Base-by-base conservation (phyloP, 2,329 filamentous ascomycete genomes). In the Emericellopsis atlantica region DNA sequence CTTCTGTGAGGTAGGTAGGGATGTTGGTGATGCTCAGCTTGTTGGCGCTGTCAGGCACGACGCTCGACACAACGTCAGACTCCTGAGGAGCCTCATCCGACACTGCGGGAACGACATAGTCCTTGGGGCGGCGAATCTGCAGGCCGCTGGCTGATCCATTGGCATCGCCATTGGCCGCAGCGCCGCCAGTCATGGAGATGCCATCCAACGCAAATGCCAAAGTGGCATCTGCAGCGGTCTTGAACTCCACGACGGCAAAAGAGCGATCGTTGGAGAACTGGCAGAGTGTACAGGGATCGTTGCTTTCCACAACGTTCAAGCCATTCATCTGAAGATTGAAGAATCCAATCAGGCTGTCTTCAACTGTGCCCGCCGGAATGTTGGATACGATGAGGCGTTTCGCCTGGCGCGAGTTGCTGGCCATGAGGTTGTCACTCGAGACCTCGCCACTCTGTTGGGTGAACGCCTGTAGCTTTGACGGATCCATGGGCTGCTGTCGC, bases 291-390 rank as follows among this genome's bases (percentile, higher is more conserved):
- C 92, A 96, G 31, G 90, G 89, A 52, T 96, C 89, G 37, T 76
- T 74, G 48, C 77, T 80, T 48, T 87, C 80, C 40, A 94, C 78
- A 31, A 95, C 83, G 53, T 98, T 99, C 37, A 98, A 68, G n/a
- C 89, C 88, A 53, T 98, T 96, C 40, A 99, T 74, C 59, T 96
- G 89, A 21, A 95, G 70, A 55, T 98, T 98, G 72, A 98, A 95
- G 65, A 95, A 98, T 18, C 79, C 73, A 45, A 82, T 66, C 33
- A 98, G 59, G 46, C 65, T 67, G 40, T 95, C 89, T 44, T 94
- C 86, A 12, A 76, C 84, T n/a, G 74, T 73, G 21, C 69, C 73
- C 2, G 73, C 54, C 2, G 90, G 84, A 12, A 98, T 62, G 56
- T 94, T 95, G 64, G 87, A 81, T 24, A 89, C 76, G 50, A 98